Percentiles rank a stretch among this genome's conserved stretches.
Evolutionary conservation across 78 protist species (phyloP).

Genomic region (Isochrysis galbana): DNA sequence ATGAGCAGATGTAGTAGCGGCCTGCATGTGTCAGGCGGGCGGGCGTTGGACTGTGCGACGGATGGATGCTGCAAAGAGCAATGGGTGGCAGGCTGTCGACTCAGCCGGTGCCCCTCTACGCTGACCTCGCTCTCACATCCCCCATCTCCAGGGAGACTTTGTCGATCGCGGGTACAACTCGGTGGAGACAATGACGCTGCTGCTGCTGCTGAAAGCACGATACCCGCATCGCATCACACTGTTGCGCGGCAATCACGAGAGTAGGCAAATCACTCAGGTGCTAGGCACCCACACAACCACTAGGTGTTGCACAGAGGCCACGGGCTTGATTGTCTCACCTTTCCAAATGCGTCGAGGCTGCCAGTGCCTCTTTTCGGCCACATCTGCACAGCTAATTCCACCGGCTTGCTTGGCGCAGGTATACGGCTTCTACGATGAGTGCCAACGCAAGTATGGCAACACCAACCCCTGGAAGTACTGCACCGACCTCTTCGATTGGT

Average conservation of each 20-base stretch:
- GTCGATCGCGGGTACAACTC: constrained; percentile 97
- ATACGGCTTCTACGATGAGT: constrained; percentile 98
- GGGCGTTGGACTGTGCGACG: not conserved
- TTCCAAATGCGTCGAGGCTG: no score
- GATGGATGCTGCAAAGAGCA: no score
- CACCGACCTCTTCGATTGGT: constrained; percentile 72
- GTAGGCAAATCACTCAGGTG: constrained; percentile 91
- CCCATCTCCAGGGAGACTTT: constrained; percentile 98
- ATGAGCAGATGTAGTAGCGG: no score
- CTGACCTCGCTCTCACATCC: no score
- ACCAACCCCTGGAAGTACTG: constrained; percentile 92
- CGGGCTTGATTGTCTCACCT: not conserved
- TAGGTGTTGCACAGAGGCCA: no score
- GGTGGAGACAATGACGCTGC: constrained; percentile 93
- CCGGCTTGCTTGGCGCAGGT: constrained; percentile 39
- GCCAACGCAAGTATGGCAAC: constrained; percentile 95
- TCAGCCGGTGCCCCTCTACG: no score
- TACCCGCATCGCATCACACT: constrained; percentile 88
- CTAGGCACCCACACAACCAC: not conserved
- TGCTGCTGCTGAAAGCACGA: constrained; percentile 86
- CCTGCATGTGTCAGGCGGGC: not conserved
- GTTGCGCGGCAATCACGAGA: constrained; percentile 97
- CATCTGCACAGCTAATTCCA: no score
- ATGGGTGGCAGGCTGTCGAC: no score
- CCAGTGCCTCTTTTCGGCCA: no score